phyloP scores from a whole-genome alignment of 139 green algal genomes.

The Desmodesmus armatus region DNA sequence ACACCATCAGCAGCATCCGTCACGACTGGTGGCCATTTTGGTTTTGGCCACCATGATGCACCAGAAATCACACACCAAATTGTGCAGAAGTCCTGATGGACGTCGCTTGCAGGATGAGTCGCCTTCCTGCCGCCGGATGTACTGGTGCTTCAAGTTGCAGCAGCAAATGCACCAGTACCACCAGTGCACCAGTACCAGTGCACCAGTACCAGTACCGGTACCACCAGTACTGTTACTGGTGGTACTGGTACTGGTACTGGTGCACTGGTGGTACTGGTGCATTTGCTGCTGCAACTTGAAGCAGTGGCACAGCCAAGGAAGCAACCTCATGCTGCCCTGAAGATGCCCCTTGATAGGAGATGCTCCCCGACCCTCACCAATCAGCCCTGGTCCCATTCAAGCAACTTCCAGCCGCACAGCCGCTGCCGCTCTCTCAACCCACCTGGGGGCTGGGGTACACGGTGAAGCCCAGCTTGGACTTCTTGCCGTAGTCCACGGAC shows the following conservation, averaged over 20 bases:
- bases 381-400: no score
- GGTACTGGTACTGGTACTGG: no score
- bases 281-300: background rate
- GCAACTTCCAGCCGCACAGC: background rate
- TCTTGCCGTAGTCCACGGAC: constrained; percentile 99
- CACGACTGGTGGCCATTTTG: no score
- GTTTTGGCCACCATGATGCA: no score
- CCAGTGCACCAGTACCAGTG: no score
- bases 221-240: no score
- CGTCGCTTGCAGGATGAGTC: background rate
- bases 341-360: no score
- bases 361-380: no score
- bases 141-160: background rate
- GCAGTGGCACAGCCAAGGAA: background rate
- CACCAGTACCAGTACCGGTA: no score
- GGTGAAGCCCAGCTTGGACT: constrained; percentile 99
- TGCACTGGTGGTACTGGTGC: background rate
- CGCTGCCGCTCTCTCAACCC: background rate
- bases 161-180: background rate
- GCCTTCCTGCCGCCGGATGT: background rate
- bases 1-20: no score
- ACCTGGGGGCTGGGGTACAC: constrained; percentile 93
- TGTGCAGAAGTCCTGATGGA: no score
- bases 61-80: no score
- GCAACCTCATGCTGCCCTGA: background rate